Evolutionary conservation across 1,284 basidiomycete species (phyloP), one percentile per base, ranked within the genome.

Genomic region (Ceratobasidium sp.): DNA sequence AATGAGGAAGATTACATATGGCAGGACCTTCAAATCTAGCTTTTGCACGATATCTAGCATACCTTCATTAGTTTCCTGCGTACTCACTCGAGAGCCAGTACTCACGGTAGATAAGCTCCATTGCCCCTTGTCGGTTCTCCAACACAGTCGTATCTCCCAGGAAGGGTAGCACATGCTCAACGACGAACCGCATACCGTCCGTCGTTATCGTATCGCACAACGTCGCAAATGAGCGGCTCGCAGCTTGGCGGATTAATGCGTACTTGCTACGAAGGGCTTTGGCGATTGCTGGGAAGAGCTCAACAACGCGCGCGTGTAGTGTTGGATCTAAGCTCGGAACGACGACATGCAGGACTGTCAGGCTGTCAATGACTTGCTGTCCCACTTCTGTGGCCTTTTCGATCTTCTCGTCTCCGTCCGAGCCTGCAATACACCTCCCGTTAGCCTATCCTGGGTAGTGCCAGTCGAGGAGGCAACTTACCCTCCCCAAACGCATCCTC

Each of bases 1-100:
- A 63, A 99, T 91, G 82, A 99, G 87, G 85, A 99, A 99, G 78
- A 99, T 93, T 27, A 99, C 94, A 81, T 99, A 99, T 5, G 98
- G 97, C 60, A 99, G 84, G 19, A 97, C 93, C 82, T 97, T 97
- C 83, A 98, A 90, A 79, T 99, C 97, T 59, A 99, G 89, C 76
- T 89, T 88, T 80, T 96, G 93, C 56, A 99, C 94, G 75, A 99
- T 92, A 80, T 97, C 96, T 97, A 79, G 4, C 45, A 41, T 1
- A 36, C 24, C 41, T 24, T 6, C n/a, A 47, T 72, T 47, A 27
- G 31, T 53, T 22, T 27, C n/a, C 48, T 29, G 11, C 62, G 33
- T 4, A 31, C 2, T 27, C 48, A 73, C 47, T 63, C 1, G 65
- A 53, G 65, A 64, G 36, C 53, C 22, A 65, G 57, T 47, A 88